phyloP scores from a whole-genome alignment of 768 basidiomycete species.

The Tylopilus subfusipes region DNA sequence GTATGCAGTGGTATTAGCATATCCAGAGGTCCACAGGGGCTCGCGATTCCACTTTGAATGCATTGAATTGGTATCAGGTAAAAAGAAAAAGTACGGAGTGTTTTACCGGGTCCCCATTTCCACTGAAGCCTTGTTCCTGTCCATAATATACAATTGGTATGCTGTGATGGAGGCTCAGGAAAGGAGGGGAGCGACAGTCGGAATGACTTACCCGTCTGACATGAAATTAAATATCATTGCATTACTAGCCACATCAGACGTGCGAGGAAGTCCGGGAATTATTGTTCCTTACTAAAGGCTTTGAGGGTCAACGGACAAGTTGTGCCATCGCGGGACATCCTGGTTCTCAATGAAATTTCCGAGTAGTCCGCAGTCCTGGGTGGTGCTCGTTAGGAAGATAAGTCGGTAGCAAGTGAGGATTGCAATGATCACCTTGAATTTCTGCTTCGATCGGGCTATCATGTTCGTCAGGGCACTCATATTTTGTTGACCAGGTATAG shows the following conservation, averaged over 20 bases:
- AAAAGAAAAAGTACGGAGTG: too few species aligned
- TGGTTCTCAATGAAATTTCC: conserved; percentile 84
- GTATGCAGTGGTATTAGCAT: conserved; percentile 55
- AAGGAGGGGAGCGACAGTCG: neutral
- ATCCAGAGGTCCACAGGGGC: conserved; percentile 68
- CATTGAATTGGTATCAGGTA: neutral
- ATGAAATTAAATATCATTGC: conserved; percentile 74
- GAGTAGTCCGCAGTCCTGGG: conserved; percentile 35
- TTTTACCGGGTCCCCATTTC: conserved; percentile 61
- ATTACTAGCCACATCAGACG: conserved; percentile 44
- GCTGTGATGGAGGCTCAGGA: conserved; percentile 20
- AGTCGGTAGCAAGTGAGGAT: neutral
- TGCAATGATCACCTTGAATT: conserved; percentile 40
- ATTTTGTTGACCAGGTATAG: conserved; percentile 67
- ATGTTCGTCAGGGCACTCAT: conserved; percentile 52
- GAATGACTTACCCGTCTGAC: conserved; percentile 52
- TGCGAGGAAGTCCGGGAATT: neutral
- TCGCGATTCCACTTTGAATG: conserved; percentile 62
- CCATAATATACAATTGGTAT: conserved; percentile 83
- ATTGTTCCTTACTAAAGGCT: conserved; percentile 51
- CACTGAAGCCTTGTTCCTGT: conserved; percentile 70
- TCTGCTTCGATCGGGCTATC: conserved; percentile 49
- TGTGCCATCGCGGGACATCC: conserved; percentile 72
- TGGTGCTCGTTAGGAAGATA: neutral
- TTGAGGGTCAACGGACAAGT: conserved; percentile 67